Conservation (phyloP, 345 rosid genomes). For the Trapa incisa region DNA sequence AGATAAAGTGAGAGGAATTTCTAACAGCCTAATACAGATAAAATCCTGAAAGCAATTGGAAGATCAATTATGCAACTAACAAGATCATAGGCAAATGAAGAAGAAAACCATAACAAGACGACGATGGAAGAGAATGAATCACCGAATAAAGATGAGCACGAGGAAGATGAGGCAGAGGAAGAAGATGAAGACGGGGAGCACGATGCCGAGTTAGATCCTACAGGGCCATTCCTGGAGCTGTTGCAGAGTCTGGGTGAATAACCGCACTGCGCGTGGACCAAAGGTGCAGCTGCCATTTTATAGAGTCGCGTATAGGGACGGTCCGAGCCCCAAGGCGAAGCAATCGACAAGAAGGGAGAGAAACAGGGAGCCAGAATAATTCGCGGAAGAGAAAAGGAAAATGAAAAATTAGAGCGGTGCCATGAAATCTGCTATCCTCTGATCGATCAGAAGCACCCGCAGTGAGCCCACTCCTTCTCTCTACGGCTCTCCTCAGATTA, state of each 20-base stretch:
- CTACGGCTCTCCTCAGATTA: neutral
- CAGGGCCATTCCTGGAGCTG: conserved; percentile 13
- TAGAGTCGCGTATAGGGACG: neutral
- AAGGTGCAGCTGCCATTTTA: conserved; percentile 32
- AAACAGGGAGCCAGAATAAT: neutral
- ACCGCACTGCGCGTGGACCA: conserved; percentile 31
- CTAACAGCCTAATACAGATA: neutral
- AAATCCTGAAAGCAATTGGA: neutral
- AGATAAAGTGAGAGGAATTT: too few species aligned
- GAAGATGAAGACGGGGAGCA: conserved; percentile 27
- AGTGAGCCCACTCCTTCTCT: neutral
- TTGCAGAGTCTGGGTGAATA: conserved; percentile 19
- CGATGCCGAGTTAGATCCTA: conserved; percentile 21
- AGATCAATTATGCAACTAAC: neutral
- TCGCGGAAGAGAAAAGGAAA: neutral
- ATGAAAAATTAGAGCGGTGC: neutral
- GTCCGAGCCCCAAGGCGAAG: conserved; percentile 10
- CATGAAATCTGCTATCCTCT: neutral
- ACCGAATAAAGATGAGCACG: conserved; percentile 34
- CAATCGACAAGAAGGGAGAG: neutral
- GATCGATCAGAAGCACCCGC: neutral
- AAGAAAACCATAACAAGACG: neutral
- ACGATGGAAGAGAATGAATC: conserved; percentile 8
- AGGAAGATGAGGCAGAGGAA: conserved; percentile 30
- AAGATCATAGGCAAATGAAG: neutral